Evolutionary conservation across 495 filamentous ascomycete genomes (phyloP).

Genomic region (Neurospora sp.): DNA sequence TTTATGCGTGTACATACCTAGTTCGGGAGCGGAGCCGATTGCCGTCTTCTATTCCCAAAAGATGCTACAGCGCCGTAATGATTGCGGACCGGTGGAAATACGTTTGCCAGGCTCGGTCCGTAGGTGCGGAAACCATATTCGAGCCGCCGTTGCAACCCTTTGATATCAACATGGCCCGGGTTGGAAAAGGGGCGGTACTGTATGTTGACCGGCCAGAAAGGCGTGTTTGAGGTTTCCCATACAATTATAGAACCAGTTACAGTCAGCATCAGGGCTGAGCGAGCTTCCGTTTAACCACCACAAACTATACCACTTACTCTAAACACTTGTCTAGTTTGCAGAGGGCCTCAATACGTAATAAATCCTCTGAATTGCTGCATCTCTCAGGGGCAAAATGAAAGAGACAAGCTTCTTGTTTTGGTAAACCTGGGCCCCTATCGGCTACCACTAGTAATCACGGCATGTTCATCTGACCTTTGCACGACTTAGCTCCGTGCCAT

Average conservation of each 20-base stretch:
- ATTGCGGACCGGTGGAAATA: not conserved
- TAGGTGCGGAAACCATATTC: not conserved
- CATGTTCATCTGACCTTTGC: not conserved
- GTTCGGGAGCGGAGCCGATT: not conserved
- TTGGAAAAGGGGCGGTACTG: not conserved
- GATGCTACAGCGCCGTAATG: not conserved
- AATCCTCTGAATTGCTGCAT: not conserved
- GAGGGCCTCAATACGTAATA: not conserved
- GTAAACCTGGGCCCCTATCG: not conserved
- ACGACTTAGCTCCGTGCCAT: conserved; percentile 1
- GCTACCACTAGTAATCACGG: not conserved
- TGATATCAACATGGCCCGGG: not conserved
- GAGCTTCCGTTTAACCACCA: not conserved
- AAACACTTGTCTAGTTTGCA: not conserved
- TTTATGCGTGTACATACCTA: not conserved
- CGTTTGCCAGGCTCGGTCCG: not conserved
- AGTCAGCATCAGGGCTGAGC: not conserved
- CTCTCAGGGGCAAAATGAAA: not conserved
- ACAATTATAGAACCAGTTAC: not conserved
- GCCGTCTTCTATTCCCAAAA: not conserved
- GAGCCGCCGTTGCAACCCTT: not conserved
- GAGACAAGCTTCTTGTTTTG: not conserved
- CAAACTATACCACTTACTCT: not conserved
- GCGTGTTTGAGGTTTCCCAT: not conserved
- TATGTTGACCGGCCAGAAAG: not conserved